Conservation (phyloP, 352 stramenopile species). For the Phytophthora chlamydospora region DNA sequence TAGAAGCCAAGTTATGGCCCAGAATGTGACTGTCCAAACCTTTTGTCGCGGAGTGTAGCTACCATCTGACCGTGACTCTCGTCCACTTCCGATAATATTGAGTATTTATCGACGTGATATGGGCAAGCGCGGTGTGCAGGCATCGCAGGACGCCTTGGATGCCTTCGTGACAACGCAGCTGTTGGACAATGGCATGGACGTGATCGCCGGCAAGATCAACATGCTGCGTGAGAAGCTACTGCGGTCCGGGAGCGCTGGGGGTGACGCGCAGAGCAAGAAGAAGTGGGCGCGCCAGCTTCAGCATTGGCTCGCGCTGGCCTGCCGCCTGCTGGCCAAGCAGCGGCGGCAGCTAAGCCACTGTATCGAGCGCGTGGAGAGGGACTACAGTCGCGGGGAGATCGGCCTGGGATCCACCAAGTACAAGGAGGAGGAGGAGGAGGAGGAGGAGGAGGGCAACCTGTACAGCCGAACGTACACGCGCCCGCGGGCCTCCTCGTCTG, state of each 20-base stretch:
- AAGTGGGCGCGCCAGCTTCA: slow-evolving; percentile 66
- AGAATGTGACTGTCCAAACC: slow-evolving; percentile 6
- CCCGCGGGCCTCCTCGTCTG: slow-evolving; percentile 22
- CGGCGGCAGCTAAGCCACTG: slow-evolving; percentile 52
- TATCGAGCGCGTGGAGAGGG: slow-evolving; percentile 60
- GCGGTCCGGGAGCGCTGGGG: slow-evolving; percentile 20
- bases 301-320: slow-evolving; percentile 65
- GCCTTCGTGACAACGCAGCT: slow-evolving; percentile 78
- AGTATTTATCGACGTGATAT: too few relatives aligned
- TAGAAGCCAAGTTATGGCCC: slow-evolving; percentile 2
- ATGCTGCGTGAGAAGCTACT: slow-evolving; percentile 62
- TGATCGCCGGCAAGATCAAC: slow-evolving; percentile 68
- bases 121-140: slow-evolving; percentile 24
- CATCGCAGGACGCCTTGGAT: slow-evolving; percentile 62
- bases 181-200: slow-evolving; percentile 84
- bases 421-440: slow-evolving; percentile 25
- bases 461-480: slow-evolving; percentile 42
- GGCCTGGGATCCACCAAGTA: slow-evolving; percentile 26
- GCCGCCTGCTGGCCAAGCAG: slow-evolving; percentile 62
- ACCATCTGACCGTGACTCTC: too few relatives aligned
- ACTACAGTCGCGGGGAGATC: slow-evolving; percentile 51
- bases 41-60: slow-evolving; percentile 11
- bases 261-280: slow-evolving; percentile 38
- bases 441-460: slow-evolving; percentile 34
- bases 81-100: too few relatives aligned